These are phyloP conservation scores for Rhododendron kiyosumense DNA, from an alignment of 148 eudicot genomes.

Conservation along the genomic window DNA sequence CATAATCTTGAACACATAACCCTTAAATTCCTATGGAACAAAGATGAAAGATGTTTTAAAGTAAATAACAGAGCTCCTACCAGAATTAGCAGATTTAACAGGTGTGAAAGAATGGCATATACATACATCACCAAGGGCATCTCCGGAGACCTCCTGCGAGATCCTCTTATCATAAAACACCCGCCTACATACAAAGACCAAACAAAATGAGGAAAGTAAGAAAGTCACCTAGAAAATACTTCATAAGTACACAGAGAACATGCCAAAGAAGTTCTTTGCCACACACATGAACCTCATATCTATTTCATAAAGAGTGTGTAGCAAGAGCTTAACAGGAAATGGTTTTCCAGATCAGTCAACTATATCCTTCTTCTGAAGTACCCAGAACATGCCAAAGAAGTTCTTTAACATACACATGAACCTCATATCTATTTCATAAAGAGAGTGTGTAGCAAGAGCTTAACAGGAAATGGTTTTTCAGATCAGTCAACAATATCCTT, in stretches of 20 bases:
- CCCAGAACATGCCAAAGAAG: neutral
- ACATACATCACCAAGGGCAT: slow-evolving; percentile 16
- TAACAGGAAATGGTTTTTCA: neutral
- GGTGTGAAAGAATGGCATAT: neutral
- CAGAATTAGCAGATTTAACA: neutral
- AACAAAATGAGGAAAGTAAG: neutral
- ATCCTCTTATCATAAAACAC: slow-evolving; percentile 18
- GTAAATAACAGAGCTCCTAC: no score
- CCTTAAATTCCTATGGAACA: slow-evolving; percentile 16
- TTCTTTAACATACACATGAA: neutral
- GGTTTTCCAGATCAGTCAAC: neutral
- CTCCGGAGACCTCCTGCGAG: slow-evolving; percentile 21
- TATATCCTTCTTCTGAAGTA: neutral
- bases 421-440: neutral
- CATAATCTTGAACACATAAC: slow-evolving; percentile 24
- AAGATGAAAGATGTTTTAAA: neutral
- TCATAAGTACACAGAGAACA: neutral
- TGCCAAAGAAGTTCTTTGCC: neutral
- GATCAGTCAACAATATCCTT: neutral
- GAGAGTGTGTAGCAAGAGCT: neutral
- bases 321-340: neutral
- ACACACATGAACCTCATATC: neutral
- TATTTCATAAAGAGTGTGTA: neutral
- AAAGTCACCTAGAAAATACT: neutral
- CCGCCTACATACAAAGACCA: neutral